A percentile compares a stretch with the other conserved stretches of the same genome.
Evolutionary conservation across 257 asterid genomes (phyloP).

Genomic region (Asclepias syriaca): DNA sequence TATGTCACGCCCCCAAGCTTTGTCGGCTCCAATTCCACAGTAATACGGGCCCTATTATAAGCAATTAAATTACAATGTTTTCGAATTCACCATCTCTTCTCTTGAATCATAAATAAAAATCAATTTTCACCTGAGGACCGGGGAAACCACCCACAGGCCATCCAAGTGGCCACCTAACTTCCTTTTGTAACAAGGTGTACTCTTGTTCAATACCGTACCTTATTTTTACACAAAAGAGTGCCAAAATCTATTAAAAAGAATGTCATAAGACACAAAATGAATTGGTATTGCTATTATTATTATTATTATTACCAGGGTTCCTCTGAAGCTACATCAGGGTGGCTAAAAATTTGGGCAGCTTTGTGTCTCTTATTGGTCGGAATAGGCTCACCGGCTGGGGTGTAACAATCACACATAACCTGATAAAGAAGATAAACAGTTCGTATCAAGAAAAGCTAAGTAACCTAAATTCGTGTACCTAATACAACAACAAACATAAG

Average conservation of each 20-base stretch:
- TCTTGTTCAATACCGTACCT: constrained; percentile 99
- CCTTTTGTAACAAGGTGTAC: constrained; percentile 73
- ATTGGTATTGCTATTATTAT: too few species aligned
- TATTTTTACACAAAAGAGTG: not conserved
- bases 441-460: not conserved
- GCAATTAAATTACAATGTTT: not conserved
- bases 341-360: constrained; percentile 74
- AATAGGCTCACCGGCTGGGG: constrained; percentile 88
- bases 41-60: constrained; percentile 70
- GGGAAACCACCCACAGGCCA: constrained; percentile 95
- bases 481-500: not conserved
- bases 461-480: not conserved
- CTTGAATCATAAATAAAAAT: too few species aligned
- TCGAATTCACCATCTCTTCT: too few species aligned
- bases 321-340: constrained; percentile 64
- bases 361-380: constrained; percentile 73
- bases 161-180: constrained; percentile 86
- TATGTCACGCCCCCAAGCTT: constrained; percentile 83
- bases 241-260: too few species aligned
- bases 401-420: constrained; percentile 93
- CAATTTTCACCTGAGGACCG: constrained; percentile 72
- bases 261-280: not conserved
- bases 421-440: constrained; percentile 2
- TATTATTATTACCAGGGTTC: constrained; percentile 56
- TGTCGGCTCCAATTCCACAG: constrained; percentile 84